Base-by-base conservation (phyloP, 2,329 filamentous ascomycete species). In the Colletotrichum graminicola region DNA sequence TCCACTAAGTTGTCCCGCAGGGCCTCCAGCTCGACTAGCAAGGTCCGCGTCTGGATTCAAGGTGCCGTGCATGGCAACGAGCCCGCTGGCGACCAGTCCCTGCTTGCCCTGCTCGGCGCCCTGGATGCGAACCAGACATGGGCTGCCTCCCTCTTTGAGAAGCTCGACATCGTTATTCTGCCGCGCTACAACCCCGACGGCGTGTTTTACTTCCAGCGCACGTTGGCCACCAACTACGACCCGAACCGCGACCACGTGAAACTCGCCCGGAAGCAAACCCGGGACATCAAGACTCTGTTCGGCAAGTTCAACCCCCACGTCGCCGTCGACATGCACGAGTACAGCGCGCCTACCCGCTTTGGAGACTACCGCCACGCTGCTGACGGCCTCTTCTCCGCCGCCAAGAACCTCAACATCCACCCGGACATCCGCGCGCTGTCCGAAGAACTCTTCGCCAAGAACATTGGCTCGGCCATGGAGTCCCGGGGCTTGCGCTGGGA, bases 131-230 rank as follows among this genome's bases (percentile, higher is more conserved):
- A 80, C 5, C 66, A 75, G 0, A 74, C 76, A 5, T 80, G 79
- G 79, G 76, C 79, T 0, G 47, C 72, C 0, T 75, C 72, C 3
- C 62, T 80, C 0, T 76, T 80, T 3, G 71, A 77, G 32, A 75
- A 79, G 14, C 66, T 78, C 0, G 79, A 80, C 4, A 74, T 80
- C 0, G 60, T 80, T 1, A 49, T 80, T 6, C 55, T 80, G 16
- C 79, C 78, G 0, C 77, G 79, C 1, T 80, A 80, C 55, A 80
- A 80, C 51, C 77, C 78, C 0, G 79, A 80, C n/a, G 79, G 79
- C 1, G 77, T 79, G 2, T 77, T 74, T 39, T 80, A 80, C 65
- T 80, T 80, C 70, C 79, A 80, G 73, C 77, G 79, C 8, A 73
- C 66, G 0, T 68, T 80, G 1, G 75, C 79, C 0, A 76, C 76